Evolutionary conservation across 2,329 filamentous ascomycete genomes (phyloP).

Genomic region (Aspergillus felis): DNA sequence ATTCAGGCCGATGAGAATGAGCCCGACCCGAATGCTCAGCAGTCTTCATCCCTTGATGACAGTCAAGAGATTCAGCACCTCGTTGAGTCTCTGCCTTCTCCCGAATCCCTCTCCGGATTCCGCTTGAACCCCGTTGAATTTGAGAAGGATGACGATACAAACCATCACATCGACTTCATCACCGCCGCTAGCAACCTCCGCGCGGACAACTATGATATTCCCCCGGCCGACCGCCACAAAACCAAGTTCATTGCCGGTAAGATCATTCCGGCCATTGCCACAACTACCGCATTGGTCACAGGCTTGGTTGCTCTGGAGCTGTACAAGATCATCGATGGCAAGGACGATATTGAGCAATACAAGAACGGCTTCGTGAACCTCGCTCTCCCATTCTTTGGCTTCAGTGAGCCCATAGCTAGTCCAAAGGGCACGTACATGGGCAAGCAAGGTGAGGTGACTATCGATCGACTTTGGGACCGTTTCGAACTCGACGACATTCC

Average conservation of each 20-base stretch:
- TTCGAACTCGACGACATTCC: slow-evolving; percentile 89
- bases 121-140: slow-evolving; percentile 91
- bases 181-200: slow-evolving; percentile 94
- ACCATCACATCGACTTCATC: slow-evolving; percentile 99
- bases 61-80: slow-evolving; percentile 71
- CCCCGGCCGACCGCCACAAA: slow-evolving; percentile 88
- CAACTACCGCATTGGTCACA: slow-evolving; percentile 91
- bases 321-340: slow-evolving; percentile 95
- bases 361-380: slow-evolving; percentile 99
- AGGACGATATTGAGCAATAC: slow-evolving; percentile 96
- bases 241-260: slow-evolving; percentile 99
- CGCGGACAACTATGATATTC: slow-evolving; percentile 97
- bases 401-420: slow-evolving; percentile 92
- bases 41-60: slow-evolving; percentile 60
- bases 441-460: slow-evolving; percentile 67
- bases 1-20: slow-evolving; percentile 96
- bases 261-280: slow-evolving; percentile 98
- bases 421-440: slow-evolving; percentile 88
- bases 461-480: slow-evolving; percentile 98
- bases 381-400: slow-evolving; percentile 94
- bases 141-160: slow-evolving; percentile 97
- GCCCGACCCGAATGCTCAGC: slow-evolving; percentile 77
- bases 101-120: slow-evolving; percentile 79
- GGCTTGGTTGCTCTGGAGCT: slow-evolving; percentile 89
- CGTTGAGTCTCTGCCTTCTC: slow-evolving; percentile 66